These are phyloP conservation scores for Fusarium sp. DNA, from an alignment of 2,329 filamentous ascomycete genomes.

Conservation along the genomic window DNA sequence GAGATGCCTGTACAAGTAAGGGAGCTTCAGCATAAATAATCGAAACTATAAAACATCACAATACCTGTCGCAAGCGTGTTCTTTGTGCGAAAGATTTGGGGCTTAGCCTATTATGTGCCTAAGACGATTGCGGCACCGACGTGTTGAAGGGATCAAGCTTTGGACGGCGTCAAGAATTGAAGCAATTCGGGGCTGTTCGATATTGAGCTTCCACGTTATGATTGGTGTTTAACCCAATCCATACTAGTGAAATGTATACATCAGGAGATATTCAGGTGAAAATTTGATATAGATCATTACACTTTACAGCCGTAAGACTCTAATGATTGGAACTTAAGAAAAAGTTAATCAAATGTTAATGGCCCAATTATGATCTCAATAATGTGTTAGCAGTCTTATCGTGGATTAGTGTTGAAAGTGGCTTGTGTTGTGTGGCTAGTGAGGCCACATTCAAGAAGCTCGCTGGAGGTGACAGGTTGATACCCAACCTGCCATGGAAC, in stretches of 20 bases:
- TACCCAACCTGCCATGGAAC: not conserved
- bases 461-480: not conserved
- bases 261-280: not conserved
- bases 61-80: not conserved
- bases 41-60: slow-evolving; percentile 25
- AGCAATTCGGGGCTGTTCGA: not conserved
- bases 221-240: not conserved
- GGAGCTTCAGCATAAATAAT: slow-evolving; percentile 35
- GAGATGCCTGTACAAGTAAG: slow-evolving; percentile 46
- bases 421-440: not conserved
- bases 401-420: not conserved
- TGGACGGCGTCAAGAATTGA: not conserved
- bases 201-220: not conserved
- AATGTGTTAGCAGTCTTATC: not conserved
- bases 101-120: not conserved
- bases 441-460: not conserved
- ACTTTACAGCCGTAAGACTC: not conserved
- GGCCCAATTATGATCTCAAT: not conserved
- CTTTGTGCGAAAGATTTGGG: not conserved
- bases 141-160: not conserved
- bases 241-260: not conserved
- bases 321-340: not conserved
- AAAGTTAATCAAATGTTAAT: not conserved
- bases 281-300: not conserved
- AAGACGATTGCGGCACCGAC: not conserved